Evolutionary conservation across 1,284 basidiomycete genomes (phyloP), one percentile per base, ranked within the genome.

Genomic region (Leccinum griseonigrum): DNA sequence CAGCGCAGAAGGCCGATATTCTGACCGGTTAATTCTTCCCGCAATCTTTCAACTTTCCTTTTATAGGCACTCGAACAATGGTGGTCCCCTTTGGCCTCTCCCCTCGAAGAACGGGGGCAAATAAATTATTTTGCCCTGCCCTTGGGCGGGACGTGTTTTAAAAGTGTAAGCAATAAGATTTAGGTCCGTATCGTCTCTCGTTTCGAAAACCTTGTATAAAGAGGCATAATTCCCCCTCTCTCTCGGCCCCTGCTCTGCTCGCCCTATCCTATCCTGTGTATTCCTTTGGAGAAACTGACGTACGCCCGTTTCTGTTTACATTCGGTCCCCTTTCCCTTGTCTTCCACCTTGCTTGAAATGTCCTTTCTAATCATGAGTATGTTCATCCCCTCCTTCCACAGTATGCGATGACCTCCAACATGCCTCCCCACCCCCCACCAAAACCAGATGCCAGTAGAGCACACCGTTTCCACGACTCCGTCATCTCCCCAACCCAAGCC

Each of bases 401-500:
- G 74, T 58, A 66, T 75, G 70, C 73, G 79, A 84, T 83, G 83
- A 77, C 80, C 73, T 77, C 80, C 67, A 63, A 71, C 67, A 48
- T 69, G 50, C 76, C 71, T 48, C 46, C 50, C 50, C 50, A 29
- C 62, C 68, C 68, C 66, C 75, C 73, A 59, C 75, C 73, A 59
- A 79, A 78, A 72, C 74, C 76, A 70, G 69, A 73, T 57, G 71
- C 70, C 63, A 74, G 71, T 58, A 73, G 62, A 72, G 69, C 56
- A 60, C 71, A 73, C 29, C 62, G 63, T 46, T 72, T 63, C 64
- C 73, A 59, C 68, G 76, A 67, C 74, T 70, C 67, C 64, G 71
- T 71, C 56, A 63, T 80, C 67, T 80, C 85, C 14, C 84, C 84
- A 46, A 82, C 83, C 9, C 82, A 86, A 66, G 80, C 82, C 31